Conservation (phyloP, 805 yeast genomes). For the Metschnikowia colocasiae region DNA sequence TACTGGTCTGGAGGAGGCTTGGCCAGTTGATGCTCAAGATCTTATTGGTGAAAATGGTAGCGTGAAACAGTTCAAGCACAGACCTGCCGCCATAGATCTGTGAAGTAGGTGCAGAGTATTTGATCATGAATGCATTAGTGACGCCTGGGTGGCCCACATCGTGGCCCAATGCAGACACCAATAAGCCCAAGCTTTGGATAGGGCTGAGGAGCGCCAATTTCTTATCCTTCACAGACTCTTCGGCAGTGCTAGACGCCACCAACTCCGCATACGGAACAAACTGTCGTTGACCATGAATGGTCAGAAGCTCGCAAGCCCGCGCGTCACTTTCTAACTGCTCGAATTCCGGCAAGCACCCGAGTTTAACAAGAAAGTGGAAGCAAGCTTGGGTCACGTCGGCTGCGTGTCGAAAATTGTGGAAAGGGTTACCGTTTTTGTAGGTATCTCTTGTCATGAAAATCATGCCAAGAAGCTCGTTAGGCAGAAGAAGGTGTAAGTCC, state of each 20-base stretch:
- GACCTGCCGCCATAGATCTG: conserved; percentile 58
- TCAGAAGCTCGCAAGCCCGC: conserved; percentile 25
- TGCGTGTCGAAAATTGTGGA: conserved; percentile 95
- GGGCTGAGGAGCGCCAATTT: conserved; percentile 23
- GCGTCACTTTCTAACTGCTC: conserved; percentile 34
- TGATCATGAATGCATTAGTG: conserved; percentile 69
- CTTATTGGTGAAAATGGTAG: conserved; percentile 52
- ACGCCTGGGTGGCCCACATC: conserved; percentile 97
- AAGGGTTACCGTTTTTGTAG: conserved; percentile 81
- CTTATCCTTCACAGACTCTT: not conserved
- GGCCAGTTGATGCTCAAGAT: conserved; percentile 38
- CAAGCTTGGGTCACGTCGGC: conserved; percentile 93
- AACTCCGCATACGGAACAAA: conserved; percentile 6
- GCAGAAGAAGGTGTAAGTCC: conserved; percentile 15
- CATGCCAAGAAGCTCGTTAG: conserved; percentile 53
- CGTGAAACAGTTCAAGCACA: conserved; percentile 80
- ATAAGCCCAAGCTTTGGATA: conserved; percentile 53
- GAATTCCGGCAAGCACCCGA: conserved; percentile 38
- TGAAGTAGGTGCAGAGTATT: conserved; percentile 61
- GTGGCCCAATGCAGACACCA: conserved; percentile 87
- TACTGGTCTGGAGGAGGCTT: conserved; percentile 23
- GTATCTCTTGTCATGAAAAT: conserved; percentile 68
- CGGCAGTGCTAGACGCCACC: conserved; percentile 2
- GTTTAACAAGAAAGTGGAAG: conserved; percentile 54
- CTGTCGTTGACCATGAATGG: conserved; percentile 9